Evolutionary conservation across 1,284 basidiomycete species (phyloP).

Genomic region (Vanrija sp.): DNA sequence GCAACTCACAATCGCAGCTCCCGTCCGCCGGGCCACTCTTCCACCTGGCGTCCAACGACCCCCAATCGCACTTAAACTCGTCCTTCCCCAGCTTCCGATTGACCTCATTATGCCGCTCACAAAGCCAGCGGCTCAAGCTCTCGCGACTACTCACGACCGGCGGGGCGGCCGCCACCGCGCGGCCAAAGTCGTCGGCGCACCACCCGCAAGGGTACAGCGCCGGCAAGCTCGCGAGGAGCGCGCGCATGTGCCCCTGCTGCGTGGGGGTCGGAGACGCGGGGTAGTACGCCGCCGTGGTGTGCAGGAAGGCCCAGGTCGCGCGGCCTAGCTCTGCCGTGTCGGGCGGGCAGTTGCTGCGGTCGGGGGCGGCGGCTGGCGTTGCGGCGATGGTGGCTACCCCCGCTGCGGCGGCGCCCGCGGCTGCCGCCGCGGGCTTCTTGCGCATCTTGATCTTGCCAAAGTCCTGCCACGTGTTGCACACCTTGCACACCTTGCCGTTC

Average conservation of each 20-base stretch:
- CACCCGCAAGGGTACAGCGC: constrained; percentile 78
- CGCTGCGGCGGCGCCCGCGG: constrained; percentile 2
- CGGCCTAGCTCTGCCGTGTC: constrained; percentile 81
- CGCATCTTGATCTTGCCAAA: constrained; percentile 58
- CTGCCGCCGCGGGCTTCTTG: constrained; percentile 22
- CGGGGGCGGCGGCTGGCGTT: constrained; percentile 17
- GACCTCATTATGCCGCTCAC: constrained; percentile 85
- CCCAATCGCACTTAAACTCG: constrained; percentile 66
- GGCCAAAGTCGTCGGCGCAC: constrained; percentile 71
- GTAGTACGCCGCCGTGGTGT: constrained; percentile 89
- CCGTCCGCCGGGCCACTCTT: constrained; percentile 82
- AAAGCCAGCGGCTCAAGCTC: constrained; percentile 77
- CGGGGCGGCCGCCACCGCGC: constrained; percentile 61
- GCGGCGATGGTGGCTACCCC: constrained; percentile 27
- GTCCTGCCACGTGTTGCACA: constrained; percentile 73
- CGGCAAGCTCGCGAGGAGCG: constrained; percentile 70
- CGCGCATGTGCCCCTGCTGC: constrained; percentile 75
- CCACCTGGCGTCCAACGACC: constrained; percentile 77
- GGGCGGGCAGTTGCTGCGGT: constrained; percentile 70
- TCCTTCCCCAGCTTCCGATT: constrained; percentile 79
- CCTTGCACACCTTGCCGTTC: constrained; percentile 90
- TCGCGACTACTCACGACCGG: constrained; percentile 69
- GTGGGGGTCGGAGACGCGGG: constrained; percentile 67
- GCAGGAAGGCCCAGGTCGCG: constrained; percentile 93
- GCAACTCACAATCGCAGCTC: constrained; percentile 63